A percentile compares a stretch with the other conserved stretches of the same genome.
These are phyloP conservation scores for Artemisia tridentata DNA, from an alignment of 129 eudicot species.

Conservation along the genomic window DNA sequence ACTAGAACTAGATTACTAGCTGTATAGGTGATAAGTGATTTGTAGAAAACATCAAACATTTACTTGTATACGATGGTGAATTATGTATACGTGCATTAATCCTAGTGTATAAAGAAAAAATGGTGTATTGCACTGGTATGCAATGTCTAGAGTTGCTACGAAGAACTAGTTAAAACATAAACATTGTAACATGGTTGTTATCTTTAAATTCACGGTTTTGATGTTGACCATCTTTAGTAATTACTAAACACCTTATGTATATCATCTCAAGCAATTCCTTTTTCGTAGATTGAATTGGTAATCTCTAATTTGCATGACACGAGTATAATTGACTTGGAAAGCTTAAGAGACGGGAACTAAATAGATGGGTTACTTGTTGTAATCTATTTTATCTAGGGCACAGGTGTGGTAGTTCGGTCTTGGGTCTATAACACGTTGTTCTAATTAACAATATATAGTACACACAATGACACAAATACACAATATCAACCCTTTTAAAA, in stretches of 20 bases:
- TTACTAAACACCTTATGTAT: background rate
- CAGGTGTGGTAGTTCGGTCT: background rate
- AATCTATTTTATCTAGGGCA: background rate
- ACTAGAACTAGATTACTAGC: too few species aligned
- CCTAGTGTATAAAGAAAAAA: too few species aligned
- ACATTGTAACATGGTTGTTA: too few species aligned
- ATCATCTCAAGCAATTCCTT: background rate
- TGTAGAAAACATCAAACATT: background rate
- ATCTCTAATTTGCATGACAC: slow-evolving; percentile 2
- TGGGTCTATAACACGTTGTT: background rate
- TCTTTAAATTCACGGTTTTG: too few species aligned
- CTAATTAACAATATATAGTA: background rate
- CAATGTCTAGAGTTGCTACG: too few species aligned
- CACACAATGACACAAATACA: background rate
- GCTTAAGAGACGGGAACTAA: background rate
- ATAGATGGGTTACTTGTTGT: background rate
- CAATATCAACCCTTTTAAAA: background rate
- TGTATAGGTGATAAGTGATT: background rate
- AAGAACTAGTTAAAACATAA: too few species aligned
- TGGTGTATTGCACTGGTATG: too few species aligned
- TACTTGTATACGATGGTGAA: too few species aligned
- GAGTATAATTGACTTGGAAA: background rate
- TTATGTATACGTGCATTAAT: too few species aligned
- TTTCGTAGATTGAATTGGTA: background rate
- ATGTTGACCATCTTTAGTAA: background rate